phyloP scores from a whole-genome alignment of 345 rosid genomes.

The Nasturtium officinale region DNA sequence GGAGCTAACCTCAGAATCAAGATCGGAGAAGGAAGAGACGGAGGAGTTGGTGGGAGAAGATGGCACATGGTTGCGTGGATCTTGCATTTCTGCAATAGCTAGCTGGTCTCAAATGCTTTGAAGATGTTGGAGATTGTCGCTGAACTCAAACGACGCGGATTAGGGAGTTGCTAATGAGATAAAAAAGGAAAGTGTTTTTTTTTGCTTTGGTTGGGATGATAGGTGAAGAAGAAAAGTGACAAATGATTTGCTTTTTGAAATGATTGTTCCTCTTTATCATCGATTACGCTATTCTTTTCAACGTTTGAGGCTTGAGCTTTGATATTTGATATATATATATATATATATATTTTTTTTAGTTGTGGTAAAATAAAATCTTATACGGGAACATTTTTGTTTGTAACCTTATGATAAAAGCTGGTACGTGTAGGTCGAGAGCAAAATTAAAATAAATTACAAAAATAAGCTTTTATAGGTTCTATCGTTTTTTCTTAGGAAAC shows the following conservation, averaged over 20 bases:
- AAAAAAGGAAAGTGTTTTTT: slow-evolving; percentile 21
- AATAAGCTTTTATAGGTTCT: slow-evolving; percentile 13
- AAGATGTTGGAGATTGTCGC: slow-evolving; percentile 7
- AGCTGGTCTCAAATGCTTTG: background rate
- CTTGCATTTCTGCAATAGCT: slow-evolving; percentile 46
- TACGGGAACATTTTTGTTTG: background rate
- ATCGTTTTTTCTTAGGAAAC: slow-evolving; percentile 27
- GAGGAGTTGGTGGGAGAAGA: slow-evolving; percentile 82
- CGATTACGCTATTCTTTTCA: slow-evolving; percentile 25
- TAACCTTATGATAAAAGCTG: background rate
- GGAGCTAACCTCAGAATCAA: slow-evolving; percentile 79
- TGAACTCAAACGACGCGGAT: slow-evolving; percentile 19
- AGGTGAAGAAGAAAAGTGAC: slow-evolving; percentile 37
- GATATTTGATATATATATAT: background rate
- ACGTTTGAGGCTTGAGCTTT: slow-evolving; percentile 1
- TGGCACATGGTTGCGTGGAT: slow-evolving; percentile 55
- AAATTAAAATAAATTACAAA: slow-evolving; percentile 5
- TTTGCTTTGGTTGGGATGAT: slow-evolving; percentile 24
- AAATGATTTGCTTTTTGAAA: slow-evolving; percentile 40
- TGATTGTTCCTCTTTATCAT: slow-evolving; percentile 36
- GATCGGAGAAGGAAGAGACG: slow-evolving; percentile 92
- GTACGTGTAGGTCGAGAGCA: slow-evolving; percentile 1
- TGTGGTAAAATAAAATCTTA: background rate
- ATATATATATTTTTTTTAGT: background rate
- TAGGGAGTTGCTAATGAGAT: slow-evolving; percentile 7